Base-by-base conservation (phyloP, 2,329 filamentous ascomycete species). In the Botryotinia globosa region DNA sequence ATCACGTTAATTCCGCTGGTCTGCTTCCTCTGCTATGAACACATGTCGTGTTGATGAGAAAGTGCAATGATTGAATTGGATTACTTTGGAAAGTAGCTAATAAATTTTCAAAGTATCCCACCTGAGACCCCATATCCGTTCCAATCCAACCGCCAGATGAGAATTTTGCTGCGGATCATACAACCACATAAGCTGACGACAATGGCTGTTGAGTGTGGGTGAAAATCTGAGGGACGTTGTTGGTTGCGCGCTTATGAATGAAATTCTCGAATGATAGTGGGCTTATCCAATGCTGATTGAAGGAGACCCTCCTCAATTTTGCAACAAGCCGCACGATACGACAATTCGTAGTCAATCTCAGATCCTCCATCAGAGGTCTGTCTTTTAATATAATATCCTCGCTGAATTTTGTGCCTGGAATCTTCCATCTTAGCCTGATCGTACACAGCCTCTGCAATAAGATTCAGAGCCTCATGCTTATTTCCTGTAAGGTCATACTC, bases 391-490 rank as follows among this genome's bases (percentile, higher is more conserved):
- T 54, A 16, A 54, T 54, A 54, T 7, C 25, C 48, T 51, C 12
- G 48, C 25, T n/a, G 48, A 25, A 51, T 51, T 16, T 1, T 1
- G 4, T 4, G 1, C 25, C 48, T n/a, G 48, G 10, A 3, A n/a
- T 0, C 0, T n/a, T n/a, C 48, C 48, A 51, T n/a, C 10, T 14
- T 2, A 51, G 48, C 25, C 48, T 14, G 12, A n/a, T 54, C 5
- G 25, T 0, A 1, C 5, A n/a, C 12, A 54, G 48, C 45, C 7
- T 48, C 45, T 10, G 2, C 0, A 10, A 25, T 25, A 25, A 1
- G 3, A 25, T 4, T 0, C 20, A 22, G 20, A 25, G 45, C 20
- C 20, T 48, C 48, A 14, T n/a, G 25, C 48, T n/a, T 16, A n/a
- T 54, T 54, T n/a, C 48, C 48, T 6, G 10, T 54, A 12, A 3